Percentiles rank a stretch among this genome's conserved stretches.
phyloP scores from a whole-genome alignment of 345 rosid species.

The Sonneratia caseolaris region DNA sequence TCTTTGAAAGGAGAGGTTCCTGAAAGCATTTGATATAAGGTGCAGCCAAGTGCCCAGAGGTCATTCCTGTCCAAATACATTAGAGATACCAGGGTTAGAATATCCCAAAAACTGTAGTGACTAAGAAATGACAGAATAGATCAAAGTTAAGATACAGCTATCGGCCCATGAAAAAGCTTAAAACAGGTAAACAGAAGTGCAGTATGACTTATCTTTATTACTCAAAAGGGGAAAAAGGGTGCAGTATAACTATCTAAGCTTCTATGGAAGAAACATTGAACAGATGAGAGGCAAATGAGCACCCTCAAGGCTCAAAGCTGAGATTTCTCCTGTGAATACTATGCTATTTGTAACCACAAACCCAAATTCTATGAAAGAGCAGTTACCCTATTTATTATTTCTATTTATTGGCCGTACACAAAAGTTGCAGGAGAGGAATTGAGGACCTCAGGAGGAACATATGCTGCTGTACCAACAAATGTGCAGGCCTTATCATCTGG shows the following conservation, averaged over 20 bases:
- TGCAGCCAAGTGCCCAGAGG: slow-evolving; percentile 99
- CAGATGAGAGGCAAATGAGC: too few species aligned
- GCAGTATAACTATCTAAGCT: background rate
- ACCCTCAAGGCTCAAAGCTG: too few species aligned
- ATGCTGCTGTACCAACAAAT: slow-evolving; percentile 97
- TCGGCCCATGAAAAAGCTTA: slow-evolving; percentile 13
- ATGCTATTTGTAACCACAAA: background rate
- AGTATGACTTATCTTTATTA: background rate
- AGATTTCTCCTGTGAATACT: background rate
- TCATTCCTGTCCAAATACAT: slow-evolving; percentile 71
- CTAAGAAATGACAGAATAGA: too few species aligned
- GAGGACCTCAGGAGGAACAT: slow-evolving; percentile 98
- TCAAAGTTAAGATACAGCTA: background rate
- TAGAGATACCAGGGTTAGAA: slow-evolving; percentile 6
- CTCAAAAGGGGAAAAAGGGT: background rate
- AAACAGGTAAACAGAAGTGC: slow-evolving; percentile 9
- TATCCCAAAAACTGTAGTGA: too few species aligned
- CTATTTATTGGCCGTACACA: slow-evolving; percentile 38
- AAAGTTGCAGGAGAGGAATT: slow-evolving; percentile 98
- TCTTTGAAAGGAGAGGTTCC: slow-evolving; percentile 98
- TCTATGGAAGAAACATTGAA: too few species aligned
- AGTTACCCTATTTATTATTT: background rate
- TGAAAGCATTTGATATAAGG: slow-evolving; percentile 98
- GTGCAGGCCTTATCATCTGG: slow-evolving; percentile 94
- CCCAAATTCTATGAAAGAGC: background rate